phyloP scores from a whole-genome alignment of 2,329 filamentous ascomycete genomes.

The Apiospora marii region DNA sequence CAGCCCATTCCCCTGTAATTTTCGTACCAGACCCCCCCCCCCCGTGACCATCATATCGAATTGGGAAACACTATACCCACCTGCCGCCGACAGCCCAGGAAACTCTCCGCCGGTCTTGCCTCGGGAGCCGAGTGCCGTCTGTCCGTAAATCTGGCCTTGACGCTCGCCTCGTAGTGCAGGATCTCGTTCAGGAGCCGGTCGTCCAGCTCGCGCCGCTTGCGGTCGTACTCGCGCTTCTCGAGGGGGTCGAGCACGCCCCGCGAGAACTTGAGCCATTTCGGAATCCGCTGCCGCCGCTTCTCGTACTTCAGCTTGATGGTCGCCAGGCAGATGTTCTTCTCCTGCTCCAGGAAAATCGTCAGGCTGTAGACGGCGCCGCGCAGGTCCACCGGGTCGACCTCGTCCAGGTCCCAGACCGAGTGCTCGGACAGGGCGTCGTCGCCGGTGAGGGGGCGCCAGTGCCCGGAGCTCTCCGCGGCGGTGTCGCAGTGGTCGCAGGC shows the following conservation, averaged over 20 bases:
- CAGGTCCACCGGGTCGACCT: not conserved
- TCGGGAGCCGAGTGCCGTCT: not conserved
- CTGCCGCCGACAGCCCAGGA: not conserved
- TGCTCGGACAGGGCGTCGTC: not conserved
- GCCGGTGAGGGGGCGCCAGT: not conserved
- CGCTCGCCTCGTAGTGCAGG: not conserved
- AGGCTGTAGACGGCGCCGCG: not conserved
- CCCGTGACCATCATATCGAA: not conserved
- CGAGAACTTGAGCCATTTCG: not conserved
- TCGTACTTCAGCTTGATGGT: not conserved
- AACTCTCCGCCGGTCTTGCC: not conserved
- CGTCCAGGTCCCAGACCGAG: conserved; percentile 6
- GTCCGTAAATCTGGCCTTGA: not conserved
- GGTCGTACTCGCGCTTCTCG: not conserved
- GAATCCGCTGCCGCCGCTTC: not conserved
- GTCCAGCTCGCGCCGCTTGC: not conserved
- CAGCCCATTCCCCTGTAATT: not conserved
- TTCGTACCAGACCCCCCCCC: not conserved
- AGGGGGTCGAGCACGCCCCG: not conserved
- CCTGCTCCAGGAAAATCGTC: not conserved
- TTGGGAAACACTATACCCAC: not conserved
- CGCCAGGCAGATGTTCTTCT: not conserved
- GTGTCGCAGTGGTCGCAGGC: not conserved
- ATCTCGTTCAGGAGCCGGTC: not conserved
- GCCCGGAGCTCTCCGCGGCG: not conserved